These are phyloP conservation scores for Polytrichum formosum DNA, from an alignment of 225 moss, liverwort and hornwort species.

Conservation along the genomic window DNA sequence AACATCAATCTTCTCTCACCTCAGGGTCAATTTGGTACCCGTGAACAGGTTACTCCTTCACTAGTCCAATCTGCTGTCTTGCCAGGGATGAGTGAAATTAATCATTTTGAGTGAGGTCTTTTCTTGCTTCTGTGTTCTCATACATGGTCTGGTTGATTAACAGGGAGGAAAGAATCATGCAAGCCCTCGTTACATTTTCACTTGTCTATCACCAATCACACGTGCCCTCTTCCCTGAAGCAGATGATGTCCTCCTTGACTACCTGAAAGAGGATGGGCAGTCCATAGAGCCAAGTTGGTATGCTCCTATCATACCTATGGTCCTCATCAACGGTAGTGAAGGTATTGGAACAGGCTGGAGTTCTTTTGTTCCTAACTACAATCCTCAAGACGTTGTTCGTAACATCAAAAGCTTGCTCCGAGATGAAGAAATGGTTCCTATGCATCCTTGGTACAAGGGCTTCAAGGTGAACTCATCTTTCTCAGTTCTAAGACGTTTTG, in stretches of 20 bases:
- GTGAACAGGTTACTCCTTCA: conserved; percentile 66
- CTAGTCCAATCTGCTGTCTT: too few species aligned
- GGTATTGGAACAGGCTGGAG: conserved; percentile 99
- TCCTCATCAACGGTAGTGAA: conserved; percentile 96
- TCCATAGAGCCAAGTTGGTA: conserved; percentile 93
- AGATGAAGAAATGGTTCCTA: conserved; percentile 64
- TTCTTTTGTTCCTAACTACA: conserved; percentile 90
- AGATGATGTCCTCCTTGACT: conserved; percentile 86
- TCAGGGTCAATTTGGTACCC: conserved; percentile 89
- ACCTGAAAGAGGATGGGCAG: conserved; percentile 88
- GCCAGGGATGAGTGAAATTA: too few species aligned
- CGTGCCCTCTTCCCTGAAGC: conserved; percentile 78
- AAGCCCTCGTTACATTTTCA: conserved; percentile 94
- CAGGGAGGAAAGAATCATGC: conserved; percentile 99
- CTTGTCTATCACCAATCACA: conserved; percentile 82
- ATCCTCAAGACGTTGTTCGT: conserved; percentile 74
- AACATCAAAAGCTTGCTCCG: conserved; percentile 64
- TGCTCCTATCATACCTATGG: conserved; percentile 86
- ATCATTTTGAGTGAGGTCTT: too few species aligned
- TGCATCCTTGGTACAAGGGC: conserved; percentile 99
- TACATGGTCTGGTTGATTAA: not conserved
- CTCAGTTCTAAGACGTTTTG: not conserved
- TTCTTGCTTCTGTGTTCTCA: too few species aligned
- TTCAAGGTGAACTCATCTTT: conserved; percentile 61
- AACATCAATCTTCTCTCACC: conserved; percentile 95